Conservation (phyloP, 2,329 filamentous ascomycete species). For the Aureobasidium zeae region DNA sequence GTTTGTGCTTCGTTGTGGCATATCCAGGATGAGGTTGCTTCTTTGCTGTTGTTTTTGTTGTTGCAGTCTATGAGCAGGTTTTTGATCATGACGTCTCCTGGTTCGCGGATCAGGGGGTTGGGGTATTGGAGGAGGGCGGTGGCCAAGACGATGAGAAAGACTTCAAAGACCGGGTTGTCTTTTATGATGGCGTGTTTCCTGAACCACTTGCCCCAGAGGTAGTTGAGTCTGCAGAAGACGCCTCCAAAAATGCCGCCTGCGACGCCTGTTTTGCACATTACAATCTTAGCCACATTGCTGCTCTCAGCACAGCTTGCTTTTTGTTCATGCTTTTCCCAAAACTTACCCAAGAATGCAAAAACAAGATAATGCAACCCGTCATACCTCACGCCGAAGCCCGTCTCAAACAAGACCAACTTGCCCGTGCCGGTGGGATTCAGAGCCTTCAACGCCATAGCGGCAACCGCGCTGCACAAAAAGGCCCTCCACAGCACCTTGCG, state of each 20-base stretch:
- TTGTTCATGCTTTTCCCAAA: too few species aligned
- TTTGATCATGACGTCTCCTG: slow-evolving; percentile 48
- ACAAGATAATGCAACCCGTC: slow-evolving; percentile 46
- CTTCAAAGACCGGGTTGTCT: slow-evolving; percentile 47
- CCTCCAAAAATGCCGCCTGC: slow-evolving; percentile 52
- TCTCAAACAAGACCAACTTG: slow-evolving; percentile 53
- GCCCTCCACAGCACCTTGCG: slow-evolving; percentile 50
- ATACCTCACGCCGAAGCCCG: slow-evolving; percentile 49
- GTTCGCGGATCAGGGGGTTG: slow-evolving; percentile 46
- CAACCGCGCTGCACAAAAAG: slow-evolving; percentile 49
- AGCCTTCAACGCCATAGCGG: slow-evolving; percentile 46
- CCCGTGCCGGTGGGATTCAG: slow-evolving; percentile 53
- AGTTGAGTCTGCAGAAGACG: slow-evolving; percentile 50
- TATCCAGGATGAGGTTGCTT: slow-evolving; percentile 37
- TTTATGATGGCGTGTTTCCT: slow-evolving; percentile 45
- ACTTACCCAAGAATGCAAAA: slow-evolving; percentile 43
- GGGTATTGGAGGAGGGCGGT: slow-evolving; percentile 49
- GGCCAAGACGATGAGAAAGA: slow-evolving; percentile 44
- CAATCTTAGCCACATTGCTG: neutral
- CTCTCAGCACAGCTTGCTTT: neutral
- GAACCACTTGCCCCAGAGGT: slow-evolving; percentile 48
- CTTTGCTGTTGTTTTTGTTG: slow-evolving; percentile 25
- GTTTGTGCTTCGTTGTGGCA: slow-evolving; percentile 40
- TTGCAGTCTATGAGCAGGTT: slow-evolving; percentile 48
- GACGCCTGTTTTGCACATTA: slow-evolving; percentile 26